These are phyloP conservation scores for Lolium multiflorum DNA, from an alignment of 176 grass and related monocot genomes.

Conservation along the genomic window DNA sequence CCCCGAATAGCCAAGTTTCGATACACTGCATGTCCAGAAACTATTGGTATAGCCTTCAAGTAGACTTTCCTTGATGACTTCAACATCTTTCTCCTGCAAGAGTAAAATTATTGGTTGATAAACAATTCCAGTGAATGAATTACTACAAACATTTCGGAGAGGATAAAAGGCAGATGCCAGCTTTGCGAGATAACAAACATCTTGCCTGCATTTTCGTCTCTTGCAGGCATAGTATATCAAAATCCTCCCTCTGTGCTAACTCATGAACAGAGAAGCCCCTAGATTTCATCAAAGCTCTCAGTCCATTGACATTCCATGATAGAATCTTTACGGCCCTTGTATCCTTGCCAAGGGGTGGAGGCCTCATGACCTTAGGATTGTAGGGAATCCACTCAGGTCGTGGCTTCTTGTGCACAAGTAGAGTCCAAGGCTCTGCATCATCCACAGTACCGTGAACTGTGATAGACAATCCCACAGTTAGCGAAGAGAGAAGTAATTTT, in stretches of 20 bases:
- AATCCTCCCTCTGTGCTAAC: slow-evolving; percentile 88
- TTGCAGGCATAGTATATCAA: slow-evolving; percentile 95
- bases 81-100: slow-evolving; percentile 93
- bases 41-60: slow-evolving; percentile 93
- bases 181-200: not conserved
- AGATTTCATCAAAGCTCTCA: slow-evolving; percentile 82
- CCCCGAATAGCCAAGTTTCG: slow-evolving; percentile 96
- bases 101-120: slow-evolving; percentile 22
- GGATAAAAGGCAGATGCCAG: slow-evolving; percentile 23
- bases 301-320: slow-evolving; percentile 97
- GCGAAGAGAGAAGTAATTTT: slow-evolving; percentile 39
- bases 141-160: slow-evolving; percentile 22
- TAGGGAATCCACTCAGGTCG: slow-evolving; percentile 83
- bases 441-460: slow-evolving; percentile 36
- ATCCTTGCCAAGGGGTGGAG: slow-evolving; percentile 71
- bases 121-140: slow-evolving; percentile 1
- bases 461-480: slow-evolving; percentile 29
- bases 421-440: slow-evolving; percentile 78
- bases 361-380: slow-evolving; percentile 86
- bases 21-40: slow-evolving; percentile 96
- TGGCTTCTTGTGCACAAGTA: slow-evolving; percentile 86
- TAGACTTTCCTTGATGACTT: slow-evolving; percentile 73
- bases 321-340: slow-evolving; percentile 69
- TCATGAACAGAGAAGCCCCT: slow-evolving; percentile 75
- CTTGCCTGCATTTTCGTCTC: slow-evolving; percentile 97